Evolutionary conservation across 148 eudicot genomes (phyloP).

Genomic region (Vaccinium darrowii): DNA sequence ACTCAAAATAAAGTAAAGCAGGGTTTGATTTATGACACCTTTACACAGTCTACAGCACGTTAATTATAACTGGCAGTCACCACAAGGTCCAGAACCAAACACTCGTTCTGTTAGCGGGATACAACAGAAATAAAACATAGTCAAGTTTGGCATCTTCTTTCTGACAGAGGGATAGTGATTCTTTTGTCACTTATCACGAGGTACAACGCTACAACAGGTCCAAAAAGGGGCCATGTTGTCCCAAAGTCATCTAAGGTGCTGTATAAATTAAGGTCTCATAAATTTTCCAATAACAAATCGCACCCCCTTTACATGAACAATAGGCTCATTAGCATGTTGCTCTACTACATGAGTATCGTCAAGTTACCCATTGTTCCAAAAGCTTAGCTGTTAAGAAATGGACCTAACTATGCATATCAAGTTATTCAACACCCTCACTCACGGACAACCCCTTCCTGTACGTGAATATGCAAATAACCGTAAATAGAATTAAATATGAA

Average conservation of each 20-base stretch:
- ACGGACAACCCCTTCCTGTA: no score
- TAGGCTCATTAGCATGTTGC: background rate
- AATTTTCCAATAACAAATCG: background rate
- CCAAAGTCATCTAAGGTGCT: background rate
- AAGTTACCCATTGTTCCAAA: background rate
- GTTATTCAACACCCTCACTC: no score
- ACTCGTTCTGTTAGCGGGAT: background rate
- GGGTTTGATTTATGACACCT: background rate
- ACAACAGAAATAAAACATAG: no score
- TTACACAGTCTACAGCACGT: background rate
- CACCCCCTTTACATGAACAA: background rate
- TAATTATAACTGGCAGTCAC: background rate
- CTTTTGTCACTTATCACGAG: background rate
- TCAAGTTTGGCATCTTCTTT: background rate
- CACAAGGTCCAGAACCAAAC: background rate
- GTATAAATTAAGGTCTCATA: background rate
- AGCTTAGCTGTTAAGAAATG: background rate
- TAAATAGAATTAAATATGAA: background rate
- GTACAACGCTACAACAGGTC: background rate
- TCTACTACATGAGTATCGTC: background rate
- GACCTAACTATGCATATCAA: background rate
- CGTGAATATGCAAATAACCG: background rate
- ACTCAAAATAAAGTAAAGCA: background rate
- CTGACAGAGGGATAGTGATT: background rate
- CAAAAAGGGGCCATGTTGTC: background rate